These are phyloP conservation scores for Capsicum pubescens DNA, from an alignment of 257 asterid species.

Conservation along the genomic window DNA sequence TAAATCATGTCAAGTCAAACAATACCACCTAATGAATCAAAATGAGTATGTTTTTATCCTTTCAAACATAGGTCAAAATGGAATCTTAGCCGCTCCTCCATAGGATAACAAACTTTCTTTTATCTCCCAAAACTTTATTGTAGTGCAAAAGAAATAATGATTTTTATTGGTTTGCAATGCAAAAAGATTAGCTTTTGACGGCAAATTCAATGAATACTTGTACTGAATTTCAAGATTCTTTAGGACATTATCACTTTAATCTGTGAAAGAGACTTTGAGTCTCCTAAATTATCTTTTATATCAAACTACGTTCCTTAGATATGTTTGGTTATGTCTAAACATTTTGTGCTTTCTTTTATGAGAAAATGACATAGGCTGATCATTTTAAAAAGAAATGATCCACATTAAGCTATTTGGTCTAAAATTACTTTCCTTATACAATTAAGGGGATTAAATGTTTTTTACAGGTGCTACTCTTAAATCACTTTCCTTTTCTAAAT, in stretches of 20 bases:
- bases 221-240: neutral
- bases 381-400: too few relatives aligned
- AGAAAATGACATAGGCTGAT: too few relatives aligned
- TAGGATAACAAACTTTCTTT: neutral
- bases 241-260: neutral
- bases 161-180: neutral
- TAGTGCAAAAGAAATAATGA: neutral
- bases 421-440: too few relatives aligned
- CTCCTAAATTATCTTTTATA: neutral
- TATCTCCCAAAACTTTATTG: neutral
- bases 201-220: neutral
- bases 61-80: neutral
- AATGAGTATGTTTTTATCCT: neutral
- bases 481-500: too few relatives aligned
- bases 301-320: neutral
- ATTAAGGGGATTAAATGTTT: too few relatives aligned
- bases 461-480: too few relatives aligned
- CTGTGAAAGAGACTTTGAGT: neutral
- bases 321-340: too few relatives aligned
- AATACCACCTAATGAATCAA: too few relatives aligned
- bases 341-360: too few relatives aligned
- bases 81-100: conserved; percentile 8
- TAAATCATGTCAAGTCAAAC: too few relatives aligned
- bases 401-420: too few relatives aligned
- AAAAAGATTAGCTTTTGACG: neutral